Base-by-base conservation (phyloP, 2,329 filamentous ascomycete genomes). In the Calycina marina region DNA sequence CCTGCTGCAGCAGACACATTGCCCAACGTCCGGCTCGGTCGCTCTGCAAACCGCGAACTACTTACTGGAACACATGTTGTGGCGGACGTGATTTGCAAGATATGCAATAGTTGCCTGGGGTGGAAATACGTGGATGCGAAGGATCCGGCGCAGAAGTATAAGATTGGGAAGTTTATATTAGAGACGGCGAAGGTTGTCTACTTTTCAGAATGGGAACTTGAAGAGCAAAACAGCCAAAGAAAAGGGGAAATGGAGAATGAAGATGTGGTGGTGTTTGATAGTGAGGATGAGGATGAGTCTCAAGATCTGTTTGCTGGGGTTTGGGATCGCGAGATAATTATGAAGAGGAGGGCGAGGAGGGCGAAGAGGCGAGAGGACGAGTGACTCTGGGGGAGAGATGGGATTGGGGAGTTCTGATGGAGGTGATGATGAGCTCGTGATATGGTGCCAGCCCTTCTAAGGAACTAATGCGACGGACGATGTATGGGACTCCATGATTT, bases 81-180 rank as follows among this genome's bases (percentile, higher is more conserved):
- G 5, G 69, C 72, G 3, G 73, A 78, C 52, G 72, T 77, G 30
- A 59, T 52, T 28, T 79, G 74, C 46, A 49, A 50, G 6, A 56
- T 65, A 15, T 79, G 74, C 52, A 55, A 56, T 15, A 58, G 56
- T 31, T 68, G 68, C 44, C 48, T 79, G 6, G 74, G 74, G 12
- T 79, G 74, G 74, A 77, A 77, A 52, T 79, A 79, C 45, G 61
- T 77, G 26, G 68, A 74, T 48, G 72, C 73, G 2, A 63, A 62
- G 38, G 68, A 77, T 43, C 46, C 57, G 34, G 54, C 59, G 28
- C 74, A 78, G 50, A 64, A 62, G 48, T 79, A 79, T 59, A 79
- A 79, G 53, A 61, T 77, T 30, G 72, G 72, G 42, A 78, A 77
- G 51, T 78, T 69, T 48, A 77, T 78, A 17, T 51, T 79, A 24